Conservation (phyloP, 2,329 filamentous ascomycete species). For the Arthrobotrys megalospora region DNA sequence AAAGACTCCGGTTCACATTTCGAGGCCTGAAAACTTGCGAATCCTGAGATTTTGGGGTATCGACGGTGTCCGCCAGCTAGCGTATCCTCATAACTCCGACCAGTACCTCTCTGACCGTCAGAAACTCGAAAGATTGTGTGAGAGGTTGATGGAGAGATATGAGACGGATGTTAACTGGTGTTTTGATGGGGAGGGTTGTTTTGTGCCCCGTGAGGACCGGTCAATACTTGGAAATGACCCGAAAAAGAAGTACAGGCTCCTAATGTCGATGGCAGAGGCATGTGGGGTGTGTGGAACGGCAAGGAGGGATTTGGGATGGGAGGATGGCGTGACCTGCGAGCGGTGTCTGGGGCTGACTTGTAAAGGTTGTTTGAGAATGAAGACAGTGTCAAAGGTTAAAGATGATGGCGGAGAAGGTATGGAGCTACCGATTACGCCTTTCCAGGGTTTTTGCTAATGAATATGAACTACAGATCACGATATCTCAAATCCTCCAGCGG, state of each 20-base stretch:
- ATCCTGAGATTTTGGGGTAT: conserved; percentile 33
- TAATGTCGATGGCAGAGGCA: conserved; percentile 18
- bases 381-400: not conserved
- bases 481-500: no score
- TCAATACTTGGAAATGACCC: no score
- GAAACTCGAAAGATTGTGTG: conserved; percentile 2
- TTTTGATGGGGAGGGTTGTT: not conserved
- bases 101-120: conserved; percentile 1
- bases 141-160: conserved; percentile 21
- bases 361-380: conserved; percentile 12
- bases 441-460: not conserved
- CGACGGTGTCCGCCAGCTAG: conserved; percentile 20
- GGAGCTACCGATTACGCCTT: not conserved
- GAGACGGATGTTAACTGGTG: conserved; percentile 33
- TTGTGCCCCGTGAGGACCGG: no score
- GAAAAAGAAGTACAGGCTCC: not conserved
- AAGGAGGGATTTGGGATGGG: conserved; percentile 6
- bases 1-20: not conserved
- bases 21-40: not conserved
- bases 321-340: conserved; percentile 24
- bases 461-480: not conserved
- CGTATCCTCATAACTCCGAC: conserved; percentile 19
- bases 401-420: not conserved
- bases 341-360: conserved; percentile 35
- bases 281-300: conserved; percentile 19